Base-by-base conservation (phyloP, 2,329 filamentous ascomycete genomes). In the Clonostachys rhizophaga region DNA sequence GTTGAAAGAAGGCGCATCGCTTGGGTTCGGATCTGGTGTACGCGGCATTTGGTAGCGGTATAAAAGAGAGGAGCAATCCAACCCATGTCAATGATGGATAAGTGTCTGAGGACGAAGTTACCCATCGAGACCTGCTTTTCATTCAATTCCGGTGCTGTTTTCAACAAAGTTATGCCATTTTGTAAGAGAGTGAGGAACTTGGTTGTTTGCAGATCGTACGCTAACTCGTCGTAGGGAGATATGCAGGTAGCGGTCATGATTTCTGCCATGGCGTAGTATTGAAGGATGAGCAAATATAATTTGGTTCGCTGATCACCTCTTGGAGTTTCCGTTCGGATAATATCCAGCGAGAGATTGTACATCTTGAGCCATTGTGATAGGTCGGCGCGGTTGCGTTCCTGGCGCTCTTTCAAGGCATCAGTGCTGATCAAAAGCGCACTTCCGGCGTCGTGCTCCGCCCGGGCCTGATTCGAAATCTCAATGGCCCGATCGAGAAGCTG, bases 21-120 rank as follows among this genome's bases (percentile, higher is more conserved):
- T 35, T 70, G 66, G 0, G 60, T 49, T 34, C 75, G 64, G 8
- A 76, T 55, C 6, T 56, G 55, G 36, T 63, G 66, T 3, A 66
- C 56, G 1, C 75, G 70, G 40, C 75, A 79, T 49, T 77, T 76
- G 5, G 72, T 47, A 1, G 70, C 73, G 3, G 64, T 54, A 49
- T 65, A 76, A 49, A 74, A 76, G 4, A 76, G 59, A 0, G 70
- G 65, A 6, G 70, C 60, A 10, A 74, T 62, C 58, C 70, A 72
- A 9, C 73, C 72, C 12, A 72, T 59, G 47, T 76, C 72, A 6
- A 61, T 53, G 14, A 68, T 62, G 3, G 65, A 63, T 7, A 54
- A 10, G 24, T 30, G 24, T 30, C 24, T 30, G 24, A 30, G 9
- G 24, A 30, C 24, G 43, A 43, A 39, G 16, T 30, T 34, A 17